Conservation (phyloP, 768 basidiomycete genomes). For the Mycena olivaceomarginata region DNA sequence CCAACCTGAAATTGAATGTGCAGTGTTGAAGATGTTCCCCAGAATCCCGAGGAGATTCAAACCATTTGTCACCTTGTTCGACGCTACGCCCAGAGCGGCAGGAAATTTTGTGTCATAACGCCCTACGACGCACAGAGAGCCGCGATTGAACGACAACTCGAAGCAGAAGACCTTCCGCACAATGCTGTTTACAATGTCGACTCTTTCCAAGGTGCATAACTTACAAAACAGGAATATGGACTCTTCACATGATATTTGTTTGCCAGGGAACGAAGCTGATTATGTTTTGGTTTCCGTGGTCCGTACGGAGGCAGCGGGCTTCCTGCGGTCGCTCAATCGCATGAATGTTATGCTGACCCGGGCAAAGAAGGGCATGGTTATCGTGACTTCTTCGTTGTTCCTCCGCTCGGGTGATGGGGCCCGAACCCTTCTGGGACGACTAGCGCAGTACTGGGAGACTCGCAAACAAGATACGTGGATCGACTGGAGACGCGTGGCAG, state of each 20-base stretch:
- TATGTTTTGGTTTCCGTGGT: conserved; percentile 30
- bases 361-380: conserved; percentile 5
- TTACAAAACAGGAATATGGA: conserved; percentile 5
- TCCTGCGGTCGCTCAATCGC: conserved; percentile 26
- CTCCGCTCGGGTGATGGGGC: too few relatives aligned
- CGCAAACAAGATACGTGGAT: background rate
- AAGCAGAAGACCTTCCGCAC: conserved; percentile 45
- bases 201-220: conserved; percentile 49
- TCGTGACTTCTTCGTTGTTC: too few relatives aligned
- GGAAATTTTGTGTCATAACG: too few relatives aligned
- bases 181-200: conserved; percentile 68
- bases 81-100: too few relatives aligned
- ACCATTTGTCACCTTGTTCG: too few relatives aligned
- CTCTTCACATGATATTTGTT: background rate
- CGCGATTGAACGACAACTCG: conserved; percentile 20
- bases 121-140: conserved; percentile 66
- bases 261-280: conserved; percentile 25
- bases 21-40: background rate
- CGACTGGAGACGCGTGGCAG: conserved; percentile 12
- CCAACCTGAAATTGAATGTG: conserved; percentile 44
- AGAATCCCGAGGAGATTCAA: conserved; percentile 66
- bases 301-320: conserved; percentile 18
- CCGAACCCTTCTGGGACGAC: conserved; percentile 6
- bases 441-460: conserved; percentile 14
- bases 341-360: conserved; percentile 25